Evolutionary conservation across 1,284 basidiomycete species (phyloP), one percentile per base, ranked within the genome.

Genomic region (Heterobasidion occidentale): DNA sequence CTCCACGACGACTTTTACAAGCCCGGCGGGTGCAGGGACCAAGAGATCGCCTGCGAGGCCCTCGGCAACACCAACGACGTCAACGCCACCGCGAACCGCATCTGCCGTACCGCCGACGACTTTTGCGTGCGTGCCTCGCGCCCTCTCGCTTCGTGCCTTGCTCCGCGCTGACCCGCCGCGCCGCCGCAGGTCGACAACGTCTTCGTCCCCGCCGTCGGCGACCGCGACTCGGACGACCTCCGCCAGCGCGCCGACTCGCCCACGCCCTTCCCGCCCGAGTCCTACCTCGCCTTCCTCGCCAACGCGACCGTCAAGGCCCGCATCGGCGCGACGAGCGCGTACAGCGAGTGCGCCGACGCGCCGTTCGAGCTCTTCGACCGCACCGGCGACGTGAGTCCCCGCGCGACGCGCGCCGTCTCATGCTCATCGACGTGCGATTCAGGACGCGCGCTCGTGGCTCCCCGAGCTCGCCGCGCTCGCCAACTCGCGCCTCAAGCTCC

Each of bases 181-280:
- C 2, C 46, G 17, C 0, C 17, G 36, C 49, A 85, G 82, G 56
- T 69, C 46, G 66, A 76, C 1, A 74, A 81, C 9, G 68, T 84
- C 6, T 77, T 78, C 54, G 9, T 65, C 1, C 78, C 80, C 1
- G 78, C 80, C 1, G 68, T 82, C 9, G 79, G 78, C 0, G 64
- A 81, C 61, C 70, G 75, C 27, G 81, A 86, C 61, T 62, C 70
- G 0, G 65, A 84, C 60, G 84, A 86, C 62, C 68, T 86, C 35
- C 71, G 82, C 35, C 82, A 84, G 63, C 81, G 77, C 46, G 38
- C 38, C 38, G 19, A 48, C 46, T 71, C 76, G 0, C 74, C 78
- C 0, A 73, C 77, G 0, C 58, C 70, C 9, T 86, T 84, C 70
- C 83, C 83, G 6, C 79, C 83, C 0, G 73, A 77, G 54, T 81